Evolutionary conservation across 441 rosid genomes (phyloP).

Genomic region (Lepidium campestre): DNA sequence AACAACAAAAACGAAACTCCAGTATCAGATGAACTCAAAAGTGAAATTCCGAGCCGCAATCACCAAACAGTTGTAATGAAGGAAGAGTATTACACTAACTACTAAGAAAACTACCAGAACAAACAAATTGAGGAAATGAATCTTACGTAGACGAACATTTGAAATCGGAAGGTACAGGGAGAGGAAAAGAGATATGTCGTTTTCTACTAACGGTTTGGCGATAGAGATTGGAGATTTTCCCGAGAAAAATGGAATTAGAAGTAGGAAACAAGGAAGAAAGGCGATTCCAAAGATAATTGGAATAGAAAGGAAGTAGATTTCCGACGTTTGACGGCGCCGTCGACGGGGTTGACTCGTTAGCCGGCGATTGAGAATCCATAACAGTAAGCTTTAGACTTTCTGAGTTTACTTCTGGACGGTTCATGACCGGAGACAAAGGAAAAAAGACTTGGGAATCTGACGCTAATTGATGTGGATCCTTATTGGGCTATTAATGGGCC

Average conservation of each 20-base stretch:
- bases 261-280: conserved; percentile 38
- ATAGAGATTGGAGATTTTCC: conserved; percentile 45
- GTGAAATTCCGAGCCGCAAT: neutral
- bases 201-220: conserved; percentile 36
- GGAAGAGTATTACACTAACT: neutral
- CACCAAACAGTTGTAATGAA: neutral
- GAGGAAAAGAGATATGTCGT: conserved; percentile 64
- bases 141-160: conserved; percentile 43
- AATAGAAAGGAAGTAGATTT: conserved; percentile 48
- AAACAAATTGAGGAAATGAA: neutral
- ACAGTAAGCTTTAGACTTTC: neutral
- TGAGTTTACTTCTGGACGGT: neutral
- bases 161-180: conserved; percentile 63
- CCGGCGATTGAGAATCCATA: conserved; percentile 29
- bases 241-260: conserved; percentile 32
- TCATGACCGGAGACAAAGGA: neutral
- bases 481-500: conserved; percentile 11
- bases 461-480: neutral
- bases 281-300: conserved; percentile 49
- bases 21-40: neutral
- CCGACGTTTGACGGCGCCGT: conserved; percentile 19
- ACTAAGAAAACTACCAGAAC: neutral
- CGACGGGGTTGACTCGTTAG: conserved; percentile 10
- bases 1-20: neutral
- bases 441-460: neutral